Conservation (phyloP, 352 stramenopile genomes). For the Phytophthora fragariaefolia region DNA sequence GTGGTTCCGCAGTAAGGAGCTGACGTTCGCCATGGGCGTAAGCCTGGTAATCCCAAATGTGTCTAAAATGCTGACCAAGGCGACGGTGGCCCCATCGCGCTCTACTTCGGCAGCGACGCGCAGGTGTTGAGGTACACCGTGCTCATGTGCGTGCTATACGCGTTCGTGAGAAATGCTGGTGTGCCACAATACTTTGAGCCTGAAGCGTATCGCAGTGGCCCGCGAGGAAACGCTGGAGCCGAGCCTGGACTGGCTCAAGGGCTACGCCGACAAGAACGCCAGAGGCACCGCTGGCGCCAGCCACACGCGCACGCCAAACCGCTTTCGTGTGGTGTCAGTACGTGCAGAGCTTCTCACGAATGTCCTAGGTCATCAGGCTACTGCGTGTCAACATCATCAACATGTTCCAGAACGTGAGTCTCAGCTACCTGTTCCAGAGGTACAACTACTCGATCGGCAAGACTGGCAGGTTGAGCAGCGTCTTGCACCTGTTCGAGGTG, state of each 20-base stretch:
- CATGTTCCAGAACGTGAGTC: not conserved
- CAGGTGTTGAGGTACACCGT: not conserved
- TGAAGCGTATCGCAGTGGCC: not conserved
- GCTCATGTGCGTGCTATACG: conserved; percentile 48
- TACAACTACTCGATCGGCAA: conserved; percentile 46
- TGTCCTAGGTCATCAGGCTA: conserved; percentile 31
- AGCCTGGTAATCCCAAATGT: not conserved
- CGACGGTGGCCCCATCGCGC: conserved; percentile 55
- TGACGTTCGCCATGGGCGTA: not conserved
- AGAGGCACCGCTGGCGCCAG: conserved; percentile 49
- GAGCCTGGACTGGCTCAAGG: conserved; percentile 12
- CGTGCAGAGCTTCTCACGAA: not conserved
- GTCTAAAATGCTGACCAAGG: conserved; percentile 52
- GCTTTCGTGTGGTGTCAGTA: not conserved
- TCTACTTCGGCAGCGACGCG: not conserved
- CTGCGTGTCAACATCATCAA: conserved; percentile 61
- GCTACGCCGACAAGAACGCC: conserved; percentile 73
- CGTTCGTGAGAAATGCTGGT: no score
- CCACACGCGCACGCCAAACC: not conserved
- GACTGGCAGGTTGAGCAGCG: conserved; percentile 78
- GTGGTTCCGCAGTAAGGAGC: conserved; percentile 56
- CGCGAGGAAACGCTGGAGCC: not conserved
- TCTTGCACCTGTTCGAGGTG: conserved; percentile 83
- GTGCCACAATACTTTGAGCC: conserved; percentile 54
- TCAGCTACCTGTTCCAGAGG: not conserved